Evolutionary conservation across 208 protist genomes (phyloP).

Genomic region (Phytomonas francai): DNA sequence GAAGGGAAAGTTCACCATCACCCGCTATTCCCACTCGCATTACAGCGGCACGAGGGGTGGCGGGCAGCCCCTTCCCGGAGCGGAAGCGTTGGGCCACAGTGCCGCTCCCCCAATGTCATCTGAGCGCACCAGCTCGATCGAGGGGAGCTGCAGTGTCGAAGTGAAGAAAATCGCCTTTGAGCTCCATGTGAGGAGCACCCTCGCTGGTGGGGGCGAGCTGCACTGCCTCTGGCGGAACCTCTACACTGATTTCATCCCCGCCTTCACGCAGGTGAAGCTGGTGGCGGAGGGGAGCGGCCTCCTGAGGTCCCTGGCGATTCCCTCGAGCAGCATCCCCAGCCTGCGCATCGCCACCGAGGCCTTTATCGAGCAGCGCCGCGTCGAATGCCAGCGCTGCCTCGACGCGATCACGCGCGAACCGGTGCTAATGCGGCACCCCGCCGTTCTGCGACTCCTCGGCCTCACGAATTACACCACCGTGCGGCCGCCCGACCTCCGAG

Average conservation of each 20-base stretch:
- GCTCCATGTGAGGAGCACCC: conserved; percentile 12
- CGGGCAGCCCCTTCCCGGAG: too few relatives aligned
- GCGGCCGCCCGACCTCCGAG: not conserved
- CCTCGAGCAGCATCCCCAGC: conserved; percentile 30
- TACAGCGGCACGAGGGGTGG: too few relatives aligned
- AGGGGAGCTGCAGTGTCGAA: conserved; percentile 10
- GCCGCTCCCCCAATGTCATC: too few relatives aligned
- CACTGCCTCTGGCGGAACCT: conserved; percentile 14
- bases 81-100: too few relatives aligned
- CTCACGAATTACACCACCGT: conserved; percentile 17
- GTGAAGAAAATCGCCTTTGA: conserved; percentile 28
- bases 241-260: conserved; percentile 34
- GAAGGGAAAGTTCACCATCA: too few relatives aligned
- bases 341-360: conserved; percentile 35
- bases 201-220: conserved; percentile 9
- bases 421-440: conserved; percentile 44
- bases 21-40: too few relatives aligned
- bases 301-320: conserved; percentile 22
- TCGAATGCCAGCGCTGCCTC: conserved; percentile 30
- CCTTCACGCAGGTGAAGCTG: conserved; percentile 21
- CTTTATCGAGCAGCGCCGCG: conserved; percentile 45
- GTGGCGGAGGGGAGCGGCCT: conserved; percentile 14
- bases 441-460: conserved; percentile 25
- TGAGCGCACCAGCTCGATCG: not conserved
- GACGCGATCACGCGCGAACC: conserved; percentile 24